Evolutionary conservation across 768 basidiomycete species (phyloP).

Genomic region (Termitomyces sp.): DNA sequence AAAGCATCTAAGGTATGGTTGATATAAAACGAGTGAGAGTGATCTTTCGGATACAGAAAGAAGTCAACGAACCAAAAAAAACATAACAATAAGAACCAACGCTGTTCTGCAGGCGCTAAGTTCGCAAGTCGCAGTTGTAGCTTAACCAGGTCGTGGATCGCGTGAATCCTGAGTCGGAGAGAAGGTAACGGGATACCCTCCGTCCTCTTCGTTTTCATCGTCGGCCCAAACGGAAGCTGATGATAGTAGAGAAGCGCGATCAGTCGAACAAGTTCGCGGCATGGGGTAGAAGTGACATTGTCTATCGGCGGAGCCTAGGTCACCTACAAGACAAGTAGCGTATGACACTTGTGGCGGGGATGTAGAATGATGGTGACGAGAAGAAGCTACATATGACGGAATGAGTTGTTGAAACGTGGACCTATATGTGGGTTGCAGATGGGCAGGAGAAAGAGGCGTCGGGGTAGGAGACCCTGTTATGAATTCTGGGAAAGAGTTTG

Average conservation of each 20-base stretch:
- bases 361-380: slow-evolving; percentile 27
- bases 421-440: slow-evolving; percentile 22
- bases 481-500: slow-evolving; percentile 42
- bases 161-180: slow-evolving; percentile 18
- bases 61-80: not conserved
- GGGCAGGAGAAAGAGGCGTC: slow-evolving; percentile 21
- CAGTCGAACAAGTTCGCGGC: slow-evolving; percentile 16
- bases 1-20: slow-evolving; percentile 7
- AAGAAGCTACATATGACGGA: slow-evolving; percentile 26
- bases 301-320: slow-evolving; percentile 20
- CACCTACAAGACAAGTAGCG: slow-evolving; percentile 28
- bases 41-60: slow-evolving; percentile 3
- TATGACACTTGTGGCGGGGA: slow-evolving; percentile 29
- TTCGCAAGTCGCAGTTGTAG: not conserved
- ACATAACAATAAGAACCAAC: not conserved
- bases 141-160: slow-evolving; percentile 17
- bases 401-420: slow-evolving; percentile 24
- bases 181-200: slow-evolving; percentile 13
- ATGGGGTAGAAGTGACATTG: slow-evolving; percentile 31
- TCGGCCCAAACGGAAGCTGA: slow-evolving; percentile 11
- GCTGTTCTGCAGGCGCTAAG: not conserved
- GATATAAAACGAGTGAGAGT: slow-evolving; percentile 11
- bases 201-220: slow-evolving; percentile 26
- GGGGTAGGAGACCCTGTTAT: slow-evolving; percentile 25
- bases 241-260: slow-evolving; percentile 7